Base-by-base conservation (phyloP, 768 basidiomycete genomes). In the Phylloporus sp. region DNA sequence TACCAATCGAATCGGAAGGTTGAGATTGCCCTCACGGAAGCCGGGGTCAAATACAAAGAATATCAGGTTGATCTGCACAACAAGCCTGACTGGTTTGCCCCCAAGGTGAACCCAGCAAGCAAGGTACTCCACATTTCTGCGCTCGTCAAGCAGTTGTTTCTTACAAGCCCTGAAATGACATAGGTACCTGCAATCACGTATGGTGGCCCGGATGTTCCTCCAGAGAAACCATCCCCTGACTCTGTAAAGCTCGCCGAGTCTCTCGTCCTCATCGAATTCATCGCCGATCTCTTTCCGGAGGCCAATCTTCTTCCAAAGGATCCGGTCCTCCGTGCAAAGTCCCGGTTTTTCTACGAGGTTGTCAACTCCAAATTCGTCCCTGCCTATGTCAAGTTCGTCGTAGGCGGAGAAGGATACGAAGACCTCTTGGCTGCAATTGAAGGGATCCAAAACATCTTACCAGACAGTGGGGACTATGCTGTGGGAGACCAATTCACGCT, bases 61-160 rank as follows among this genome's bases (percentile, higher is more conserved):
- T 84, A 71, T 54, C 77, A 85, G 55, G 78, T 88, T 42, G 81
- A 86, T 57, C 66, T 88, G 12, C 44, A 51, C 56, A 81, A 83
- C 70, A 88, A 87, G 69, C 85, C 85, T 1, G 80, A 77, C 45
- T 86, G 84, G 85, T 86, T 84, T 60, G 78, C 78, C 0, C 74
- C 77, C 0, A 76, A 80, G 52, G 77, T 88, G 34, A 88, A 87
- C 67, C 80, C 80, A 1, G 82, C 77, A 0, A 78, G 79, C 70
- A 86, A 85, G 76, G 85, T 82, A 58, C 15, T 16, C 16, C 3
- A 29, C n/a, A n/a, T 5, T 20, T 6, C 11, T 11, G 16, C n/a
- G 5, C 12, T 4, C 6, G 23, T 28, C 9, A n/a, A 49, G 23
- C n/a, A n/a, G n/a, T 20, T 12, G n/a, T 15, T 38, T 6, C 22